Base-by-base conservation (phyloP, 768 basidiomycete species). In the Auriscalpium microsporum region DNA sequence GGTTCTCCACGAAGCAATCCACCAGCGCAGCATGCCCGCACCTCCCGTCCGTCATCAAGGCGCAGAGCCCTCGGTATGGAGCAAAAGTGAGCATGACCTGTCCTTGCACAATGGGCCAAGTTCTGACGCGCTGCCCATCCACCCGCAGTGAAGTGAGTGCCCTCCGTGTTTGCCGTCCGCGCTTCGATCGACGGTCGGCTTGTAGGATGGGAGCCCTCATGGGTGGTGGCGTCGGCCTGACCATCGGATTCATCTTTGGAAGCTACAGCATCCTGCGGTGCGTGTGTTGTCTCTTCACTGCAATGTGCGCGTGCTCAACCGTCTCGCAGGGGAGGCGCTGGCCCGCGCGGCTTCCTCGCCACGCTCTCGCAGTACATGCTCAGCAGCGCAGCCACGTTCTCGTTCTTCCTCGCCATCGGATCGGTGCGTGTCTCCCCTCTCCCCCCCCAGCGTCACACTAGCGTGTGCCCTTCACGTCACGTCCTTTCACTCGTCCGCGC, bases 361-460 rank as follows among this genome's bases (percentile, higher is more conserved):
- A 96, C 96, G 1, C 81, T 99, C 50, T 95, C 94, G 13, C 92
- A 94, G 64, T 98, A 97, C 71, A 99, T 99, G 96, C 81, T 97
- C 33, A 91, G 90, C 65, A 98, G 95, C 63, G 95, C 91, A 6
- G 94, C 94, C 8, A 96, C 95, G 0, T 98, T 99, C 70, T 87
- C 86, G 3, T 97, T 97, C 75, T 98, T 98, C 84, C 84, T 98
- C 58, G 82, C 92, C 42, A 90, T 96, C 65, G 89, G 92, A 65
- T 93, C 93, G 34, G 93, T 94, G 65, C 64, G 83, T 66, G 4
- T 23, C 56, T 6, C 50, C 45, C 28, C 50, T 48, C 56, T 19
- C 36, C 34, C n/a, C n/a, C 4, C 35, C 40, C 19, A 45, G 33
- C 42, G 17, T 21, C n/a, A 48, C 47, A 51, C 34, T 42, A 7